A percentile compares a stretch with the other conserved stretches of the same genome.
phyloP scores from a whole-genome alignment of 441 rosid species.

The Dalechampia spathulata region DNA sequence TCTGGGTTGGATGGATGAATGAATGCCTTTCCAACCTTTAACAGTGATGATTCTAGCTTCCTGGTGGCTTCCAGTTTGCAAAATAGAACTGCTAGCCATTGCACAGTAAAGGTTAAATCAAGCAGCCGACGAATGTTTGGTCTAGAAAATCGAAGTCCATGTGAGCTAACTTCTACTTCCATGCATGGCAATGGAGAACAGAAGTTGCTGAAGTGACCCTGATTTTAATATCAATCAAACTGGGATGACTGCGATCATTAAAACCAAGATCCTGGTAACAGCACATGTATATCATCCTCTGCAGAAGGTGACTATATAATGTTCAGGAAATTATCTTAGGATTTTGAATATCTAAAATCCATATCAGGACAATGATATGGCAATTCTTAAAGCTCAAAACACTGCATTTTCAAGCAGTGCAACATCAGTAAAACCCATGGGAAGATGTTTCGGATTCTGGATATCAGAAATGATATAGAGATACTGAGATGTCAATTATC shows the following conservation, averaged over 20 bases:
- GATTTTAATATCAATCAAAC: neutral
- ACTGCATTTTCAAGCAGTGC: no score
- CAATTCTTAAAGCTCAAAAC: no score
- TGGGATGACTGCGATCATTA: neutral
- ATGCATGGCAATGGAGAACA: neutral
- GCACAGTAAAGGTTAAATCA: neutral
- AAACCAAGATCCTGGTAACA: neutral
- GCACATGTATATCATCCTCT: neutral
- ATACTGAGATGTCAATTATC: no score
- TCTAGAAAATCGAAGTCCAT: neutral
- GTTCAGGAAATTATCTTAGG: neutral
- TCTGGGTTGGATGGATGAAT: no score
- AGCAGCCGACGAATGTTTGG: neutral
- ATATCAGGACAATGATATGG: no score
- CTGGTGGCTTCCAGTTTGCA: neutral
- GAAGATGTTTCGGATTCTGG: no score
- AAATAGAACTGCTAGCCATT: neutral
- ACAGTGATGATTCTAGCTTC: no score
- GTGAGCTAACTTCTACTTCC: constrained; percentile 3
- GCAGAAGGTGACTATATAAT: neutral
- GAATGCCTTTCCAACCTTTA: no score
- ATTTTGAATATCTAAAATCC: no score
- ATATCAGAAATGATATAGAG: no score
- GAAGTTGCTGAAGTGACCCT: no score
- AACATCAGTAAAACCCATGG: no score